Conservation (phyloP, 2,329 filamentous ascomycete genomes). For the Fusarium bactridioides region DNA sequence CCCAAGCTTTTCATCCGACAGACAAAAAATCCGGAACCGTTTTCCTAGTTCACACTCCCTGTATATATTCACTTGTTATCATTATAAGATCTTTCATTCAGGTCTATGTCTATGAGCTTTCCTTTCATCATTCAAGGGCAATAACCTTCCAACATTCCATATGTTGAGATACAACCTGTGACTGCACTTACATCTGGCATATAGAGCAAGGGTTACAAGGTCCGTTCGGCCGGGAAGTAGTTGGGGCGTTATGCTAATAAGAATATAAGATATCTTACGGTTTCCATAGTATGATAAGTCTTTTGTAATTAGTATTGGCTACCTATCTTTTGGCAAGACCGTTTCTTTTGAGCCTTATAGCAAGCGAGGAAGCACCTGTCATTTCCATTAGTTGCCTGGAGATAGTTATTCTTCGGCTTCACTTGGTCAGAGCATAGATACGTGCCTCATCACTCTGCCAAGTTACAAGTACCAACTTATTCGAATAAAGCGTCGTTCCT, state of each 20-base stretch:
- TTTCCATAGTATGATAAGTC: neutral
- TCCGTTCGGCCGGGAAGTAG: too few relatives aligned
- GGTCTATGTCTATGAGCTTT: fast-evolving
- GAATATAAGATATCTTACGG: too few relatives aligned
- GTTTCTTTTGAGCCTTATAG: neutral
- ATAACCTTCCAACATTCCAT: neutral
- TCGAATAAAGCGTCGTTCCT: neutral
- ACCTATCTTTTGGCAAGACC: neutral
- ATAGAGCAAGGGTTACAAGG: neutral
- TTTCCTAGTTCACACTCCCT: neutral
- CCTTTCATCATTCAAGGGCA: fast-evolving
- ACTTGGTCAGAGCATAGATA: too few relatives aligned
- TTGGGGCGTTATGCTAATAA: too few relatives aligned
- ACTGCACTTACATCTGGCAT: neutral
- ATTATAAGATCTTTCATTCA: neutral
- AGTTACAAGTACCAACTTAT: neutral
- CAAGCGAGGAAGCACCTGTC: neutral
- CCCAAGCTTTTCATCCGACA: neutral
- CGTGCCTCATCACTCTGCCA: fast-evolving
- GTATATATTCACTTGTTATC: fast-evolving
- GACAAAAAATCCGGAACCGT: fast-evolving
- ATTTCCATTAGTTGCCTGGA: neutral
- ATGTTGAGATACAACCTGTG: too few relatives aligned
- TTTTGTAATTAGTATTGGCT: neutral
- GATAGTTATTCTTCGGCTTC: too few relatives aligned